Evolutionary conservation across 1,139 yeast genomes (phyloP), one percentile per base, ranked within the genome.

Genomic region (Blastobotrys illinoisensis): DNA sequence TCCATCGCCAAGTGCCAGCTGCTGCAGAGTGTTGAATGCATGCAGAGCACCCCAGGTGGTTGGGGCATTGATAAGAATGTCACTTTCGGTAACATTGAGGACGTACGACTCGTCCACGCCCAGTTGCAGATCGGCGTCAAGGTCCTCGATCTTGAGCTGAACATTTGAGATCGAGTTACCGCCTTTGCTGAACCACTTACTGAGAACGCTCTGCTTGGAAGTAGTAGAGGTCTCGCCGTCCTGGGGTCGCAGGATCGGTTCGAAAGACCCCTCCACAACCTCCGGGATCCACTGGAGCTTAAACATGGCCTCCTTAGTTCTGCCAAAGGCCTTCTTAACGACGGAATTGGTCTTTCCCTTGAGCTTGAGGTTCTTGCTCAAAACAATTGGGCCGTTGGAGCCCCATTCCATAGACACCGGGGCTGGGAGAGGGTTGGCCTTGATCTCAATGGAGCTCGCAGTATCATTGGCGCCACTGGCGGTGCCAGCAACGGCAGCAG

Each of bases 41-140:
- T 75, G 74, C 45, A 78, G 63, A 0, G 74, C 76, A 1, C 81
- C 81, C 79, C 79, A 77, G 1, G 67, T 59, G 0, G 79, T 76
- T 3, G 56, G 61, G 3, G 79, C 70, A 2, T 54, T 54, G 44
- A 77, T 71, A 0, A 48, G 24, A 21, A 74, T 62, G 23, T 24
- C 48, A 14, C 52, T 54, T 5, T 46, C 26, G 23, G 50, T 43
- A 13, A 59, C 51, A 4, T 54, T 50, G 50, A 75, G 61, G 9
- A 62, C 50, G 57, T 75, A 76, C 1, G 73, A 64, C 63, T 75
- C 79, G 59, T 74, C 69, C 14, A 74, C 75, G 4, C 73, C 76
- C 47, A 71, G 59, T 55, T 73, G 75, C 49, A 75, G 64, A 23
- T 64, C 71, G 4, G 71, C 68, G n/a, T 62, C 60, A 46, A 54